These are phyloP conservation scores for Sclerotinia borealis DNA, from an alignment of 2,329 filamentous ascomycete genomes.

Conservation along the genomic window DNA sequence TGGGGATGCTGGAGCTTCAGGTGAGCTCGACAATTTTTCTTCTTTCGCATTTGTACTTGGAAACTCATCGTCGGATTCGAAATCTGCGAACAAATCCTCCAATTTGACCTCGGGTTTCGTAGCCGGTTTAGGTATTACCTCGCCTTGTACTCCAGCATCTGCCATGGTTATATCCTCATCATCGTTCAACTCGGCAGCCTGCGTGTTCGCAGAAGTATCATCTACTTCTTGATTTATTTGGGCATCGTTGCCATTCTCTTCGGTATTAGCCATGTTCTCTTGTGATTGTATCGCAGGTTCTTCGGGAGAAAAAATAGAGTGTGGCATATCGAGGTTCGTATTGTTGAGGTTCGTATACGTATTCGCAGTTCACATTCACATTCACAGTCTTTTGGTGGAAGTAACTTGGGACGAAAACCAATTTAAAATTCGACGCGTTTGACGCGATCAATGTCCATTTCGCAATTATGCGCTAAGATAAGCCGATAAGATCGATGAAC, in stretches of 20 bases:
- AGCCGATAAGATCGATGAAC: slow-evolving; percentile 3
- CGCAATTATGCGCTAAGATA: slow-evolving; percentile 9
- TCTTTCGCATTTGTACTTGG: slow-evolving; percentile 40
- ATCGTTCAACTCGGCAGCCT: slow-evolving; percentile 13
- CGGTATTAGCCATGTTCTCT: slow-evolving; percentile 32
- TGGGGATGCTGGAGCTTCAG: slow-evolving; percentile 38
- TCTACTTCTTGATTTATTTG: slow-evolving; percentile 13
- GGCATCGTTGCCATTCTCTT: slow-evolving; percentile 28
- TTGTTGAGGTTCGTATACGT: background rate
- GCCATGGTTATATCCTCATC: slow-evolving; percentile 28
- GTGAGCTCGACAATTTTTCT: slow-evolving; percentile 40
- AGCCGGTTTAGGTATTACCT: slow-evolving; percentile 5
- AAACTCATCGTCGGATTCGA: slow-evolving; percentile 57
- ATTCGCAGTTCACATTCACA: background rate
- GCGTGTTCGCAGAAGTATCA: slow-evolving; percentile 7
- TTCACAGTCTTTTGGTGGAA: background rate
- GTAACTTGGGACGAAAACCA: slow-evolving; percentile 2
- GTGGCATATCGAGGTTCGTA: slow-evolving; percentile 36
- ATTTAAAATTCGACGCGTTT: slow-evolving; percentile 5
- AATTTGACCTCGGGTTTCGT: slow-evolving; percentile 39
- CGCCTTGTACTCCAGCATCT: slow-evolving; percentile 16
- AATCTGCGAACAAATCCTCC: slow-evolving; percentile 53
- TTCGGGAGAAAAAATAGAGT: slow-evolving; percentile 37
- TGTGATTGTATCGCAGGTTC: slow-evolving; percentile 32
- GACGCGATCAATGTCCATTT: slow-evolving; percentile 2